These are phyloP conservation scores for Trichocladium antarcticum DNA, from an alignment of 495 filamentous ascomycete species.

Conservation along the genomic window DNA sequence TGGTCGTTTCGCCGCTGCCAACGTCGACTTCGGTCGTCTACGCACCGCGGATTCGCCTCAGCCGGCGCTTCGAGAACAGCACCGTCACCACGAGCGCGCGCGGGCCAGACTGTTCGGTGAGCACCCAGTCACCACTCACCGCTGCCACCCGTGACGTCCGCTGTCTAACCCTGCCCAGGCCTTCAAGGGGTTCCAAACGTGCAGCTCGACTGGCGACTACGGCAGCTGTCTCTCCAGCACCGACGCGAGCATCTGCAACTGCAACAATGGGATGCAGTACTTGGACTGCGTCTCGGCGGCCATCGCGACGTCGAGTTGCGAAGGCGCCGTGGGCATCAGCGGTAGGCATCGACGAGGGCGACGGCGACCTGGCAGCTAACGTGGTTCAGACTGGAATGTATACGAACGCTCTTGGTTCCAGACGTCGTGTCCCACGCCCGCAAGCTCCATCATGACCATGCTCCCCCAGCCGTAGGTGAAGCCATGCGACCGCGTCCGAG, in stretches of 20 bases:
- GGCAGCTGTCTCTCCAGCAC: slow-evolving; percentile 11
- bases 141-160: not conserved
- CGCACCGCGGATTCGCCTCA: too few relatives aligned
- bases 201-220: slow-evolving; percentile 15
- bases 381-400: slow-evolving; percentile 10
- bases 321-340: slow-evolving; percentile 2
- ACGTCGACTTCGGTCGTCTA: too few relatives aligned
- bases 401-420: slow-evolving; percentile 19
- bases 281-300: slow-evolving; percentile 18
- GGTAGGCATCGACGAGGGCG: too few relatives aligned
- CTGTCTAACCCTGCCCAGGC: not conserved
- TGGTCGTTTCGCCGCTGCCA: too few relatives aligned
- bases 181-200: slow-evolving; percentile 18
- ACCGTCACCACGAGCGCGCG: too few relatives aligned
- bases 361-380: slow-evolving; percentile 1
- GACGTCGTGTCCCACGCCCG: slow-evolving; percentile 10
- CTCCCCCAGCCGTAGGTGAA: slow-evolving; percentile 13
- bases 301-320: slow-evolving; percentile 17
- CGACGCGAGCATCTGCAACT: slow-evolving; percentile 10
- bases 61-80: too few relatives aligned
- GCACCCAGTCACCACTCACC: not conserved
- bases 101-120: not conserved
- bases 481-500: not conserved
- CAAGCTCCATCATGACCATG: slow-evolving; percentile 10
- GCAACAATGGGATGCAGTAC: slow-evolving; percentile 16